Evolutionary conservation across 2,329 filamentous ascomycete genomes (phyloP).

Genomic region (Claviceps pazoutovae): DNA sequence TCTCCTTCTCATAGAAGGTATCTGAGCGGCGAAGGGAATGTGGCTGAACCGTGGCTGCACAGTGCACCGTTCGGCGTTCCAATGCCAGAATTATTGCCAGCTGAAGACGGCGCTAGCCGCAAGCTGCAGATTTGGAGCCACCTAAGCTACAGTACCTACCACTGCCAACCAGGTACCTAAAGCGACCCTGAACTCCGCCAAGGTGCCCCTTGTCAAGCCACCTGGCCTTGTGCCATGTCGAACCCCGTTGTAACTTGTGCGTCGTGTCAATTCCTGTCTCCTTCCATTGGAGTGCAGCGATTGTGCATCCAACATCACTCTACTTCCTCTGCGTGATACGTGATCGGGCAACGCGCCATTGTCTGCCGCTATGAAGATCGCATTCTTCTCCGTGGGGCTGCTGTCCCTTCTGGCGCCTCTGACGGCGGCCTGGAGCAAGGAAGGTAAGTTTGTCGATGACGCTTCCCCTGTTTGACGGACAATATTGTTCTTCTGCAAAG

Average conservation of each 20-base stretch:
- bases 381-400: constrained; percentile 53
- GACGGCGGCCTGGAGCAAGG: constrained; percentile 69
- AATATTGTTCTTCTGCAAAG: too few species aligned
- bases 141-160: too few species aligned
- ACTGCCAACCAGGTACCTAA: not conserved
- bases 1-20: too few species aligned
- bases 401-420: constrained; percentile 53
- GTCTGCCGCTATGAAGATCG: constrained; percentile 48
- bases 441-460: constrained; percentile 40
- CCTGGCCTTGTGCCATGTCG: constrained; percentile 5
- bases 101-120: too few species aligned
- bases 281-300: not conserved
- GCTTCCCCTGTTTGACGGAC: not conserved
- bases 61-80: too few species aligned
- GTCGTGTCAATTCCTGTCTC: not conserved
- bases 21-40: too few species aligned
- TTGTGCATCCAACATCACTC: constrained; percentile 3
- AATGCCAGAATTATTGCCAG: too few species aligned
- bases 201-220: constrained; percentile 4
- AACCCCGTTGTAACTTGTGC: not conserved
- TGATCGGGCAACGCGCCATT: not conserved
- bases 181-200: constrained; percentile 1
- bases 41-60: too few species aligned
- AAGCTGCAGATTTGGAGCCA: too few species aligned
- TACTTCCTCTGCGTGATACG: not conserved